phyloP scores from a whole-genome alignment of 768 basidiomycete genomes.

The Podaxis rugospora region DNA sequence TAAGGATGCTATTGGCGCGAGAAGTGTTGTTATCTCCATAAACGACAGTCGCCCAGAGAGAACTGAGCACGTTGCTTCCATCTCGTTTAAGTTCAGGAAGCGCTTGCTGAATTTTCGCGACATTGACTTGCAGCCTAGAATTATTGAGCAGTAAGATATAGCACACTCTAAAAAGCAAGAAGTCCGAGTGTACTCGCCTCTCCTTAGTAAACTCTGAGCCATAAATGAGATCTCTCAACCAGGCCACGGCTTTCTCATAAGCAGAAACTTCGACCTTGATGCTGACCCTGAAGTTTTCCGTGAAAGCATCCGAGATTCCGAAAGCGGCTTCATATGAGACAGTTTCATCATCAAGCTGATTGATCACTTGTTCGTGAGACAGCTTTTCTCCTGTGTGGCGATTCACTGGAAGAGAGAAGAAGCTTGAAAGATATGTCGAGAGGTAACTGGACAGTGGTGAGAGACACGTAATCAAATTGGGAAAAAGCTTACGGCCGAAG shows the following conservation, averaged over 20 bases:
- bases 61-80: conserved; percentile 73
- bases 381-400: conserved; percentile 65
- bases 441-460: conserved; percentile 50
- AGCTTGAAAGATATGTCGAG: conserved; percentile 71
- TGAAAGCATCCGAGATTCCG: conserved; percentile 61
- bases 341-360: conserved; percentile 86
- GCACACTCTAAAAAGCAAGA: background rate
- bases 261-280: conserved; percentile 81
- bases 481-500: conserved; percentile 63
- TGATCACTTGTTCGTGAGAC: conserved; percentile 85
- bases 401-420: conserved; percentile 86
- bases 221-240: conserved; percentile 82
- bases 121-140: conserved; percentile 70
- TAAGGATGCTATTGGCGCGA: conserved; percentile 61
- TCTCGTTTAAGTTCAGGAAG: conserved; percentile 91
- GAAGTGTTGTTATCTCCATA: conserved; percentile 69
- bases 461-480: background rate
- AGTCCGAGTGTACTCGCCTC: conserved; percentile 39
- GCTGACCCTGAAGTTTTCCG: conserved; percentile 68
- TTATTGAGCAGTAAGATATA: background rate
- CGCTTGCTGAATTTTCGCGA: conserved; percentile 86
- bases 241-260: conserved; percentile 80
- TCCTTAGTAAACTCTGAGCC: conserved; percentile 74
- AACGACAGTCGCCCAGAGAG: conserved; percentile 63
- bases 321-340: conserved; percentile 78